Conservation (phyloP, 805 yeast species). For the Metschnikowia borealis region DNA sequence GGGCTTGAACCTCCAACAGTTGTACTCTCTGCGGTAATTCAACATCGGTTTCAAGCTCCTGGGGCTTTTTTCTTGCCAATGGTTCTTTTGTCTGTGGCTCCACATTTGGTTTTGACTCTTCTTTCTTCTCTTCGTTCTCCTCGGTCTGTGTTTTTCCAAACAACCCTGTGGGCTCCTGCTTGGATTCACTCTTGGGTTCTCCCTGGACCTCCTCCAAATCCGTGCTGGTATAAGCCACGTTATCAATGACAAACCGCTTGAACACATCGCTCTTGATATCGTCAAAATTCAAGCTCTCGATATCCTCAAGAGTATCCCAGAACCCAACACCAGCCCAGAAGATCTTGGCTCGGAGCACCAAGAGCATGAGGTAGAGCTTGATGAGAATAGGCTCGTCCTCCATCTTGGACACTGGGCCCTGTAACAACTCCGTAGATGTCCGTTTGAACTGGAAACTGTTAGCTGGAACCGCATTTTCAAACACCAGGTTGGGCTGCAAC, state of each 20-base stretch:
- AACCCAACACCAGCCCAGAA: conserved; percentile 83
- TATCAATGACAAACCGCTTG: conserved; percentile 12
- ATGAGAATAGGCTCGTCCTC: conserved; percentile 34
- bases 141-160: no score
- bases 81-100: no score
- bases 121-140: no score
- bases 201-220: conserved; percentile 1
- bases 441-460: conserved; percentile 28
- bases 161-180: no score
- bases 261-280: conserved; percentile 14
- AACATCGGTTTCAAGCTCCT: no score
- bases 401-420: conserved; percentile 5
- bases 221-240: conserved; percentile 13
- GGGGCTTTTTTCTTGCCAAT: no score
- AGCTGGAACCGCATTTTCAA: conserved; percentile 24
- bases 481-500: conserved; percentile 34
- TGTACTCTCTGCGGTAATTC: not conserved
- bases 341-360: conserved; percentile 61
- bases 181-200: not conserved
- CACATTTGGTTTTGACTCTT: no score
- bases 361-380: conserved; percentile 49
- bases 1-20: not conserved
- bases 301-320: conserved; percentile 54
- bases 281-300: conserved; percentile 20
- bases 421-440: conserved; percentile 8